Conservation (phyloP, 2,329 filamentous ascomycete genomes). For the Harringtonia aguacate region DNA sequence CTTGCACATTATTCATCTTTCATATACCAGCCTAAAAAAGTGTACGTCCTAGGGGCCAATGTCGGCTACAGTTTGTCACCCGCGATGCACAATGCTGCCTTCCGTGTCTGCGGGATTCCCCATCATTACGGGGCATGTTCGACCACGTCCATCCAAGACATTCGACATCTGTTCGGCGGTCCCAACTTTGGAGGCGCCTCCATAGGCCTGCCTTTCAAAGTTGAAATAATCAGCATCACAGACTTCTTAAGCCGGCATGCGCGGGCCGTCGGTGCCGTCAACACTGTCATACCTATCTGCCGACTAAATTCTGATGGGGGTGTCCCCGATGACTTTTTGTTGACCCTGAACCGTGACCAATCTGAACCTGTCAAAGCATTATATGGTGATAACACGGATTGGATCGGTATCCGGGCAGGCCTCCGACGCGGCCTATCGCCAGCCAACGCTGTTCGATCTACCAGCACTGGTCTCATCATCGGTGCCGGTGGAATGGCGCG, state of each 20-base stretch:
- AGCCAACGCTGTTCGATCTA: conserved; percentile 45
- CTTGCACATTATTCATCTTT: conserved; percentile 51
- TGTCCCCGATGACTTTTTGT: conserved; percentile 37
- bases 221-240: conserved; percentile 52
- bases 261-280: conserved; percentile 59
- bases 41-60: conserved; percentile 57
- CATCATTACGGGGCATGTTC: conserved; percentile 54
- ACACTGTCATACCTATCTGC: conserved; percentile 58
- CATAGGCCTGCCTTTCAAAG: conserved; percentile 59
- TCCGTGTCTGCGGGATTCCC: conserved; percentile 53
- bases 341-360: conserved; percentile 41
- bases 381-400: conserved; percentile 42
- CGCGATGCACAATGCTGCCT: conserved; percentile 62
- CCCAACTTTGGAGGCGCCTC: conserved; percentile 54
- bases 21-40: conserved; percentile 53
- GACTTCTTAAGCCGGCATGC: conserved; percentile 57
- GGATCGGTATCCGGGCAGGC: conserved; percentile 35
- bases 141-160: conserved; percentile 47
- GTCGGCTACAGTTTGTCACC: conserved; percentile 61
- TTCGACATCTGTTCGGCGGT: conserved; percentile 47
- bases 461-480: conserved; percentile 43
- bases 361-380: conserved; percentile 50
- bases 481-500: conserved; percentile 63
- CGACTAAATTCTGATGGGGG: conserved; percentile 22
- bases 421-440: conserved; percentile 58